phyloP scores from a whole-genome alignment of 31 red algal species.

The Porphyra umbilicalis region DNA sequence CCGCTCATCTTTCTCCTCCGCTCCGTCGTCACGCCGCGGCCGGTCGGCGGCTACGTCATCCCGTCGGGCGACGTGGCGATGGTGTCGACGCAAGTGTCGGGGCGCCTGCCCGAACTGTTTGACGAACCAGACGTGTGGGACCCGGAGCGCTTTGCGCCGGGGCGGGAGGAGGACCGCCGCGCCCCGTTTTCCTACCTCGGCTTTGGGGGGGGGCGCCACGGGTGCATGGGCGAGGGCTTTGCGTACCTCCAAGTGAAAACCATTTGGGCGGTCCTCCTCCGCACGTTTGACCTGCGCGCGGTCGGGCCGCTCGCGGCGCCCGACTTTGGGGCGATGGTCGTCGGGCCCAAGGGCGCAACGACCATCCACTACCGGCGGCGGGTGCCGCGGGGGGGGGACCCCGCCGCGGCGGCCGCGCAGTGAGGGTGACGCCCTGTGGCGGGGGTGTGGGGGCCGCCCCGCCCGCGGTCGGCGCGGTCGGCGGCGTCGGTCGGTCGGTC shows the following conservation, averaged over 20 bases:
- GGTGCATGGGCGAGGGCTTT: constrained; percentile 99
- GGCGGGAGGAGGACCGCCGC: constrained; percentile 82
- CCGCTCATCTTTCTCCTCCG: constrained; percentile 99
- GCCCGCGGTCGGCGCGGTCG: too few species aligned
- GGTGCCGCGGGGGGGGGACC: constrained; percentile 2
- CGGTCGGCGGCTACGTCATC: constrained; percentile 60
- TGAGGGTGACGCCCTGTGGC: too few species aligned
- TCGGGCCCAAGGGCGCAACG: constrained; percentile 67
- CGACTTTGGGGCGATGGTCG: constrained; percentile 81
- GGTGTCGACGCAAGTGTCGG: constrained; percentile 85
- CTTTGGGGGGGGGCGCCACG: constrained; percentile 97
- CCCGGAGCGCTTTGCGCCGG: constrained; percentile 89
- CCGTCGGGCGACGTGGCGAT: constrained; percentile 77
- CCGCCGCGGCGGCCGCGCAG: too few species aligned
- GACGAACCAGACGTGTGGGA: constrained; percentile 82
- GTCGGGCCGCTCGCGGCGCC: constrained; percentile 67
- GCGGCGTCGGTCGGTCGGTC: too few species aligned
- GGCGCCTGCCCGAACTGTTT: constrained; percentile 82
- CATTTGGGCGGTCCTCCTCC: constrained; percentile 90
- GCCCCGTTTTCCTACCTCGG: constrained; percentile 88
- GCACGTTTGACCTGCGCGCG: constrained; percentile 68
- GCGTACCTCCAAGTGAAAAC: constrained; percentile 99
- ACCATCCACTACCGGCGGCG: constrained; percentile 49
- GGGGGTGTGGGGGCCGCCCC: too few species aligned
- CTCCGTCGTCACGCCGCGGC: constrained; percentile 67